These are phyloP conservation scores for Termitomyces titanicus DNA, from an alignment of 768 basidiomycete species.

Conservation along the genomic window DNA sequence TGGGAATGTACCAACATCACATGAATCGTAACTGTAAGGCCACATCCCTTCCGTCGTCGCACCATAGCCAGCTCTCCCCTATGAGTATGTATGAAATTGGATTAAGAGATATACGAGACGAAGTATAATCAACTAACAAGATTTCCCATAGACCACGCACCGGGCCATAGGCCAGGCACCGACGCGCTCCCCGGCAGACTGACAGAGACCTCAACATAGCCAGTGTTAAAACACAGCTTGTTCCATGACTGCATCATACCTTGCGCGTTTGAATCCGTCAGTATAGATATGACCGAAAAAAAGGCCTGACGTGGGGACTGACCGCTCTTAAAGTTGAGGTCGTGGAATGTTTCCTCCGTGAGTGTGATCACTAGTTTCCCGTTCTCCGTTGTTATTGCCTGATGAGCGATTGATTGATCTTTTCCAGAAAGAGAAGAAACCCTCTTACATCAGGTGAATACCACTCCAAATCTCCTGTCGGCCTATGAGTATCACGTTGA, in stretches of 20 bases:
- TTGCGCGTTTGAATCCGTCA: conserved; percentile 14
- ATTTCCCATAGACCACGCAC: conserved; percentile 79
- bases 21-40: conserved; percentile 83
- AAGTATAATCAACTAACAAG: conserved; percentile 36
- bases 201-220: conserved; percentile 81
- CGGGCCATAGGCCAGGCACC: conserved; percentile 83
- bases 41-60: conserved; percentile 84
- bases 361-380: conserved; percentile 84
- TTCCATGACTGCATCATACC: conserved; percentile 88
- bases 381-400: conserved; percentile 68
- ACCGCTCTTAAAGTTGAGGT: conserved; percentile 84
- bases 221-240: conserved; percentile 92
- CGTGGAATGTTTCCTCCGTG: conserved; percentile 62
- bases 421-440: neutral
- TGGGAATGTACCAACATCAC: conserved; percentile 84
- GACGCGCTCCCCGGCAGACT: conserved; percentile 64
- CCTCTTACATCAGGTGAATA: conserved; percentile 63
- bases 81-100: neutral
- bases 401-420: conserved; percentile 6
- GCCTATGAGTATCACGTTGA: conserved; percentile 26
- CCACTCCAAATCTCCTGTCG: conserved; percentile 82
- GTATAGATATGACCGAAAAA: conserved; percentile 19
- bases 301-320: conserved; percentile 30
- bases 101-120: neutral
- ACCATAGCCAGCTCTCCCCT: conserved; percentile 87